Conservation (phyloP, 306 rosid species). For the Cicer bijugum region DNA sequence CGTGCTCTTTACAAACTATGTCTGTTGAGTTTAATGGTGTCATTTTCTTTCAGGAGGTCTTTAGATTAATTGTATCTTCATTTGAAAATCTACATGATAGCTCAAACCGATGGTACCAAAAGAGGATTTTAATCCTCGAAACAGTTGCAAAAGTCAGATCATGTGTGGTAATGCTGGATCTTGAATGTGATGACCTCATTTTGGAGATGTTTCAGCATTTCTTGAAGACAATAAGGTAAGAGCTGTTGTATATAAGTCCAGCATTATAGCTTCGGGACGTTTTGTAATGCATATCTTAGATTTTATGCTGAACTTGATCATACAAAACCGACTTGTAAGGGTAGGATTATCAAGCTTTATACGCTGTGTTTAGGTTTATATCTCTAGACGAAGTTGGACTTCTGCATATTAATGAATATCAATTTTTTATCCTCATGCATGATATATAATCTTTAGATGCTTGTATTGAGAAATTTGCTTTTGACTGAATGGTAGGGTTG, state of each 20-base stretch:
- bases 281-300: neutral
- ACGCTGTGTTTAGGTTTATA: neutral
- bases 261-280: conserved; percentile 2
- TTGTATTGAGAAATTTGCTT: conserved; percentile 30
- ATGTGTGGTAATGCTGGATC: conserved; percentile 93
- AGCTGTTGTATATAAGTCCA: conserved; percentile 27
- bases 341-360: neutral
- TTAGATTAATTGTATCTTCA: conserved; percentile 82
- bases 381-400: neutral
- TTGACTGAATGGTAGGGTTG: conserved; percentile 25
- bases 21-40: conserved; percentile 10
- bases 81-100: conserved; percentile 78
- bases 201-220: conserved; percentile 92
- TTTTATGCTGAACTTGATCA: neutral
- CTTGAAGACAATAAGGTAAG: conserved; percentile 75
- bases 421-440: neutral
- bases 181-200: conserved; percentile 86
- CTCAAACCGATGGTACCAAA: conserved; percentile 67
- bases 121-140: conserved; percentile 75
- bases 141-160: conserved; percentile 92
- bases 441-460: neutral
- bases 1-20: neutral
- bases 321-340: neutral
- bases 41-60: conserved; percentile 65
- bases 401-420: neutral